Base-by-base conservation (phyloP, 306 rosid species). In the Cicer yamashitae region DNA sequence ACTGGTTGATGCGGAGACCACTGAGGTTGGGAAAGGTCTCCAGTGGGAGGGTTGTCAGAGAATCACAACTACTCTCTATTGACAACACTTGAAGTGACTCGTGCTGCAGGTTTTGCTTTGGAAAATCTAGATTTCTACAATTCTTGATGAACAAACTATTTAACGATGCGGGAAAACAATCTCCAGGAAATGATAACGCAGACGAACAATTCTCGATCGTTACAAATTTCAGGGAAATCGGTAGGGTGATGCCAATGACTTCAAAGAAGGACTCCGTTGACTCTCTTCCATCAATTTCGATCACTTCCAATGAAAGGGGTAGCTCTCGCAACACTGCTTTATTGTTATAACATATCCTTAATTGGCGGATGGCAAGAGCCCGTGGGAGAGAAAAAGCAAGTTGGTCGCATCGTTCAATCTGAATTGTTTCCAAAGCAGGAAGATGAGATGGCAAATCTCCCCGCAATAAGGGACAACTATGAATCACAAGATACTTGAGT, bases 31-130 rank as follows among this genome's bases (percentile, higher is more conserved):
- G n/a, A 50, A 51, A 4, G 34, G 1, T 63, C 0, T 63, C 50
- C 8, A 63, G 48, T n/a, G 37, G 9, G 50, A 63, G n/a, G 45
- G 38, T 20, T 13, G 45, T 40, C 12, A 52, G 46, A 20, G 66
- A 52, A 22, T 76, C 46, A 40, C 73, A 76, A 17, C 73, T 68
- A 2, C 6, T n/a, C n/a, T n/a, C n/a, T n/a, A n/a, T n/a, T n/a
- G n/a, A n/a, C n/a, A n/a, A n/a, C n/a, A n/a, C n/a, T n/a, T n/a
- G n/a, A n/a, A 51, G 73, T 30, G 30, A 48, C 5, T 51, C 6
- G 0, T 39, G 47, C 1, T 0, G 30, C 1, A 22, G 54, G 0
- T 13, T 47, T 7, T 40, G 30, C 12, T 40, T 39, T 12, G 64
- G 38, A 2, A 64, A 64, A 41, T 15, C 1, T 64, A 64, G n/a